Evolutionary conservation across 768 basidiomycete genomes (phyloP).

Genomic region (Heimioporus sp.): DNA sequence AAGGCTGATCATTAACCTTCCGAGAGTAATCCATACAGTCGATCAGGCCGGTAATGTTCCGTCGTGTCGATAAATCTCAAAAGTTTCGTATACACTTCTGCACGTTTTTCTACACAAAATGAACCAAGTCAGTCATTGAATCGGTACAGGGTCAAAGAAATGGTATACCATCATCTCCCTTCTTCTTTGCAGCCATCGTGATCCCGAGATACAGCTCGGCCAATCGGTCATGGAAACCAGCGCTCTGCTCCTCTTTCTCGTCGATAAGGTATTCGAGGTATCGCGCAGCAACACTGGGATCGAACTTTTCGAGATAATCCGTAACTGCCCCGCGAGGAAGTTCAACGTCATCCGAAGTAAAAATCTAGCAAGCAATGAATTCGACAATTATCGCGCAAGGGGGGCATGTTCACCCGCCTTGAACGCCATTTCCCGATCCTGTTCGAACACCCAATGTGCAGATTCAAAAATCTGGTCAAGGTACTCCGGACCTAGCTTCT

Average conservation of each 20-base stretch:
- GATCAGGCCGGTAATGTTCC: slow-evolving; percentile 67
- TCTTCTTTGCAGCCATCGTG: slow-evolving; percentile 56
- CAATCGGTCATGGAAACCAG: slow-evolving; percentile 83
- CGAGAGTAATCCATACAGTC: slow-evolving; percentile 78
- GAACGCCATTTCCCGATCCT: slow-evolving; percentile 70
- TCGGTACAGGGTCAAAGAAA: background rate
- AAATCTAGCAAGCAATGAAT: slow-evolving; percentile 56
- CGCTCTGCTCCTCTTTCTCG: slow-evolving; percentile 63
- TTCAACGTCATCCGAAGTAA: slow-evolving; percentile 92
- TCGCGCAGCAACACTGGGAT: slow-evolving; percentile 63
- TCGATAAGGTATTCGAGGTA: slow-evolving; percentile 87
- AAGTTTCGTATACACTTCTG: slow-evolving; percentile 63
- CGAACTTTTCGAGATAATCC: slow-evolving; percentile 72
- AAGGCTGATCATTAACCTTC: slow-evolving; percentile 57
- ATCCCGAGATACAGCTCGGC: slow-evolving; percentile 82
- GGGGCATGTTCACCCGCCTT: slow-evolving; percentile 45
- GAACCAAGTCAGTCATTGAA: background rate
- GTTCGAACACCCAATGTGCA: slow-evolving; percentile 82
- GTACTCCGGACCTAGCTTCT: slow-evolving; percentile 84
- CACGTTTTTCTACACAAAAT: slow-evolving; percentile 39
- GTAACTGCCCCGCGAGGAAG: slow-evolving; percentile 77
- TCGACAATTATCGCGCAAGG: background rate
- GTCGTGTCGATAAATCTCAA: slow-evolving; percentile 75
- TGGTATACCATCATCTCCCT: slow-evolving; percentile 54
- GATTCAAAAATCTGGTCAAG: slow-evolving; percentile 78